Base-by-base conservation (phyloP, 2,329 filamentous ascomycete genomes). In the Penicillium sp. region DNA sequence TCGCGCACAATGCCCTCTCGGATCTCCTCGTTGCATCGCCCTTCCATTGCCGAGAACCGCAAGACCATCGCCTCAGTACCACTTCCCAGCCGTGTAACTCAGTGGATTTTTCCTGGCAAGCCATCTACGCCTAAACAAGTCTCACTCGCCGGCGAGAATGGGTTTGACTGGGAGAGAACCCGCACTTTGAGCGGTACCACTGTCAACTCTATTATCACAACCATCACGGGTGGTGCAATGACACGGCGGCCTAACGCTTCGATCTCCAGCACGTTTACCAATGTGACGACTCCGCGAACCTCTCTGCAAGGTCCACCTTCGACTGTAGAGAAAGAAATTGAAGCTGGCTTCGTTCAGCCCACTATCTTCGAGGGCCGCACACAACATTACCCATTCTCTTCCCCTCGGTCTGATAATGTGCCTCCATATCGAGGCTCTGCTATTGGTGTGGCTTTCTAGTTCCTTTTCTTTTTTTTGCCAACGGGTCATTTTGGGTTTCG, bases 151-250 rank as follows among this genome's bases (percentile, higher is more conserved):
- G 60, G 55, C 16, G 56, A 63, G n/a, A 63, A 63, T 24, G 63
- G 57, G 13, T 68, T 66, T 18, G 54, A 53, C n/a, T 64, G 69
- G 63, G 67, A 71, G 36, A 68, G 66, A 49, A 65, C 67, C 51
- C 75, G 73, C 27, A 76, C 72, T 1, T 50, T 75, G 16, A 77
- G 75, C 54, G 72, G 71, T 16, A 74, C 74, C 6, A 77, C 75
- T 2, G 44, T 74, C 41, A 65, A 66, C 22, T 75, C 73, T 1
- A 66, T 66, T 16, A 64, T 66, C n/a, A 68, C 62, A 14, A 69
- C 66, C 50, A 62, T 66, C 31, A 69, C 63, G 2, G 64, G 60
- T 2, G 55, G 58, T 16, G 52, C 60, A 7, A 63, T 56, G 41
- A 56, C 60, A 14, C 57, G 60, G 9, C 50, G 55, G 2, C 54